Evolutionary conservation across 2,329 filamentous ascomycete genomes (phyloP), one percentile per base, ranked within the genome.

Genomic region (Lasiodiplodia sp.): DNA sequence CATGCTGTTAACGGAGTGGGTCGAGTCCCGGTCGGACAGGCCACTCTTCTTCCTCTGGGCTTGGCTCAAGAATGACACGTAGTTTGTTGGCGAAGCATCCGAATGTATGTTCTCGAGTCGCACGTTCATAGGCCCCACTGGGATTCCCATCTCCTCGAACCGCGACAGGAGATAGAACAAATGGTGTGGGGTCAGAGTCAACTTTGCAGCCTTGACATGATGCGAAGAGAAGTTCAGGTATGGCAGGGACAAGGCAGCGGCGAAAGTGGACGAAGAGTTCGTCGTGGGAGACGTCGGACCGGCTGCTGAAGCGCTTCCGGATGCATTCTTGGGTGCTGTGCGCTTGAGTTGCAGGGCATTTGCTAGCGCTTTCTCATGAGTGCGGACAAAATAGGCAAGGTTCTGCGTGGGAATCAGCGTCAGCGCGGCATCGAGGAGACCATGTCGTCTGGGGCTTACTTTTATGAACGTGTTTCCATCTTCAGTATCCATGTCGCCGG

Each of bases 1-100:
- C 73, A 99, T 93, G 82, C 96, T 98, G 28, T 95, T 97, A 52
- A 97, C 94, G 7, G 96, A 98, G 76, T 94, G 94, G 72, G 98
- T 93, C 1, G 96, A 98, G 74, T 93, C 93, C 67, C 91, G 90
- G 81, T 98, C 95, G 58, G 92, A 92, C 72, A 90, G 87, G 71
- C 90, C 90, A 71, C 92, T 91, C 79, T 92, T 92, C 70, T 92
- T 91, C 69, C 92, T 89, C 75, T 95, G 92, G 28, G 92, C 90
- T 75, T 93, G 92, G 77, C 92, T 91, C 71, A 97, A 87, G 79
- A 99, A 99, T 4, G 96, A 98, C 62, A 98, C 94, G 84, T 98
- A 98, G 82, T 96, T 96, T 74, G 92, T 90, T 25, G 94, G 92
- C 6, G 92, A 91, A 3, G 90, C 90, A 74, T 93, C 93, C 75